Evolutionary conservation across 2,329 filamentous ascomycete species (phyloP), one percentile per base, ranked within the genome.

Genomic region (Metarhizium robertsii): DNA sequence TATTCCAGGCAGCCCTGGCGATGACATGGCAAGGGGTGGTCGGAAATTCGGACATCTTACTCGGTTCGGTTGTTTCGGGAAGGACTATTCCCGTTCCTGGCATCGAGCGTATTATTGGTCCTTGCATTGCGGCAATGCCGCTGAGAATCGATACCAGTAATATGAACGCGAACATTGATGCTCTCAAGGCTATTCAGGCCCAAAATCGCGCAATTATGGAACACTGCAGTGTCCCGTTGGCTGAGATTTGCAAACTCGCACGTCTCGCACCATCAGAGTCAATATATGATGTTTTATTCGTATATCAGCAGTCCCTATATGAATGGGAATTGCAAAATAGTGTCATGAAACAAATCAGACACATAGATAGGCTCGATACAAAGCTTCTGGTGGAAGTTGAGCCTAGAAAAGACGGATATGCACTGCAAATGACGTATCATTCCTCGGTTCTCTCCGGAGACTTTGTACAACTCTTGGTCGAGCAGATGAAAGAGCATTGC

Each of bases 11-110:
- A 7, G 84, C 86, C 0, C 72, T 90, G 54, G 74, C 79, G 1
- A 81, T 86, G 65, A 67, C 95, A 0, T 80, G 92, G 67, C 75
- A 79, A 16, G 76, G 78, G 0, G 83, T 94, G 56, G 67, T 81
- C 2, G 88, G 87, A 2, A 74, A 72, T 1, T 66, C 76, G 0
- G 89, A 96, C 65, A 73, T 92, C 1, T 75, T 85, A 0, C 80
- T 95, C 43, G 92, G 92, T 0, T 86, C 84, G 1, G 88, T 96
- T 4, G 87, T 88, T 13, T 95, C 91, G 10, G 91, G 91, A 2
- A 79, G 92, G 54, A 90, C 87, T 1, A 69, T 91, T n/a, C 81
- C 88, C 0, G 67, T 96, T 2, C 66, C 76, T 4, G 81, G 78
- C 0, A 82, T 95, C 38, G 90, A 95, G 59, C 74, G 80, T 1